Base-by-base conservation (phyloP, 306 rosid species). In the Quercus ilex region DNA sequence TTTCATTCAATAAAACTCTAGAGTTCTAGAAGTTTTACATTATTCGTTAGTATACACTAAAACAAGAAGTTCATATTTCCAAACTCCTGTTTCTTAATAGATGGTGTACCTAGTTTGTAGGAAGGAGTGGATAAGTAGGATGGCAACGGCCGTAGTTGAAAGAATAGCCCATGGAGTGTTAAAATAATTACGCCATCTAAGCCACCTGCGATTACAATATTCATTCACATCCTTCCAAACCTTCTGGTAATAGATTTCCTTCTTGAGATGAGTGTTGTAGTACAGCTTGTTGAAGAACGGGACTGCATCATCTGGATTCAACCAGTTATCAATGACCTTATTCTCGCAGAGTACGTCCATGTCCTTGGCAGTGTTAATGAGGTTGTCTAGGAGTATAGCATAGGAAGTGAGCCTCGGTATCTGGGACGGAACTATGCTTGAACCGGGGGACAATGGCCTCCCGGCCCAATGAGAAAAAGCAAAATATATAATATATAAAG, bases 331-430 rank as follows among this genome's bases (percentile, higher is more conserved):
- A 30, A 77, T 5, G 46, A 56, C 68, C n/a, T 4, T 3, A 2
- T 18, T 74, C 30, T 83, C n/a, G 25, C 77, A 23, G 2, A 79
- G 70, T 1, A 74, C 30, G 1, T 79, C 46, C 23, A 69, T 3
- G 20, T 78, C 86, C 12, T 12, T 23, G 0, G 1, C 6, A 0
- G 69, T 18, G 55, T 74, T 56, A 18, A 83, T 78, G 21, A 78
- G 80, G 53, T 74, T 78, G 51, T 78, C 80, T 49, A 83, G 17
- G 26, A 83, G 46, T 5, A 83, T 14, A 1, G 77, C 80, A 3
- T 79, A 83, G 7, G 86, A 83, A 19, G 80, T 83, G 63, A 83
- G 33, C 21, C 5, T 59, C 6, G 52, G n/a, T 1, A n/a, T n/a
- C n/a, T n/a, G n/a, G n/a, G n/a, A n/a, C n/a, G n/a, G n/a, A n/a